These are phyloP conservation scores for Fusarium sp. DNA, from an alignment of 2,329 filamentous ascomycete species.

Conservation along the genomic window DNA sequence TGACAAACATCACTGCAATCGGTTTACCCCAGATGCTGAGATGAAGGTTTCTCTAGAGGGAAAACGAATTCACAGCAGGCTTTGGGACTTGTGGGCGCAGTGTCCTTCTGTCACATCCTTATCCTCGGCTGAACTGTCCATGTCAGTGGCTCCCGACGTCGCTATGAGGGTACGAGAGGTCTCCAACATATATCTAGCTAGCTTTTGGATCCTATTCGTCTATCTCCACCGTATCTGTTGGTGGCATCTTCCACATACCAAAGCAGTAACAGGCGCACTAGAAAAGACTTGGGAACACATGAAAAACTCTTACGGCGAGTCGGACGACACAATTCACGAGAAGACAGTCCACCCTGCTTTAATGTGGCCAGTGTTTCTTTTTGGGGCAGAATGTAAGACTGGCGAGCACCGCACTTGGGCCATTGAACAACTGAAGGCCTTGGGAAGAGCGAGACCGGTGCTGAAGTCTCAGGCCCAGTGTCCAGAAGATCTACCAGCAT, in stretches of 20 bases:
- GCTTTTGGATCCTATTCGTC: slow-evolving; percentile 4
- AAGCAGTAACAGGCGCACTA: background rate
- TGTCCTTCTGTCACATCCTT: background rate
- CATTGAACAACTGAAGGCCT: background rate
- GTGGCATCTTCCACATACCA: slow-evolving; percentile 5
- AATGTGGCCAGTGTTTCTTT: background rate
- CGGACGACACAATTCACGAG: background rate
- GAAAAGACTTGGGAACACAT: background rate
- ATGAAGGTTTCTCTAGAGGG: background rate
- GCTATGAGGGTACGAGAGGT: background rate
- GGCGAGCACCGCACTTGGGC: background rate
- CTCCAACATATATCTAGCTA: background rate
- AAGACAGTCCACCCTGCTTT: background rate
- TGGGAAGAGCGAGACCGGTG: background rate
- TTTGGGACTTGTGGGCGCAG: slow-evolving; percentile 4
- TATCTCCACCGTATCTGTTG: slow-evolving; percentile 4
- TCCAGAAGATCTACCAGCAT: background rate
- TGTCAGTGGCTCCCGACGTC: background rate
- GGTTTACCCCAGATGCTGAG: background rate
- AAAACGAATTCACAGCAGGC: background rate
- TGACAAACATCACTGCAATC: background rate
- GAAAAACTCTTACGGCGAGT: slow-evolving; percentile 2
- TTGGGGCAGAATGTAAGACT: background rate
- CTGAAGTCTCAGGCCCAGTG: background rate
- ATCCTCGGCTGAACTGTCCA: background rate